Evolutionary conservation across 345 rosid species (phyloP), one percentile per base, ranked within the genome.

Genomic region (Streptanthus diversifolius): DNA sequence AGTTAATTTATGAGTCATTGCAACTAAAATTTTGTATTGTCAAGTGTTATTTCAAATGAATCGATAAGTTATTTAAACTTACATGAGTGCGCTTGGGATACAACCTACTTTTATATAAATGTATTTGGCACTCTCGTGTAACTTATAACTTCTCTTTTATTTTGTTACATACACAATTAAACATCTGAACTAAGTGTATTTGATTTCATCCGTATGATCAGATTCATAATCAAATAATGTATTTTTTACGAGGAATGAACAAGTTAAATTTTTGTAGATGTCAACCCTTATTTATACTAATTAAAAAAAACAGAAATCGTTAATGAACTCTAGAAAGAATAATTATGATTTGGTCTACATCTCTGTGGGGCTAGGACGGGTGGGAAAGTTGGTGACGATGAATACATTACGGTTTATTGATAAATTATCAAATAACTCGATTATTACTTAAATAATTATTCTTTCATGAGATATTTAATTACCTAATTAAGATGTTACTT

Each of bases 371-470:
- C 55, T 75, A 43, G 7, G 41, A 33, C 74, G 52, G 75, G 75
- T 69, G 70, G 66, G 51, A 76, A 76, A 76, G 79, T 69, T 76
- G 79, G 75, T 76, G 79, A 76, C 79, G 59, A 36, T 43, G 79
- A 76, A 35, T 33, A 54, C 79, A 76, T 54, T 68, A 61, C 21
- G 75, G 14, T 69, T 54, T 69, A 25, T 43, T 51, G 19, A 40
- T 5, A 40, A 36, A 51, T 75, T 44, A 68, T 69, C 35, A 15
- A n/a, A n/a, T n/a, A n/a, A 14, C 32, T 75, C 68, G 47, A 59
- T 67, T 58, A 67, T 22, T 30, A 47, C 68, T 29, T 74, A 57
- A 45, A 39, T 63, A 44, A 17, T n/a, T 62, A 7, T 13, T 39
- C n/a, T 15, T 48, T 51, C 25, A 52, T 22, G 7, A 29, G 0